Base-by-base conservation (phyloP, 1,284 basidiomycete genomes). In the Cutaneotrichosporon cavernicola region DNA sequence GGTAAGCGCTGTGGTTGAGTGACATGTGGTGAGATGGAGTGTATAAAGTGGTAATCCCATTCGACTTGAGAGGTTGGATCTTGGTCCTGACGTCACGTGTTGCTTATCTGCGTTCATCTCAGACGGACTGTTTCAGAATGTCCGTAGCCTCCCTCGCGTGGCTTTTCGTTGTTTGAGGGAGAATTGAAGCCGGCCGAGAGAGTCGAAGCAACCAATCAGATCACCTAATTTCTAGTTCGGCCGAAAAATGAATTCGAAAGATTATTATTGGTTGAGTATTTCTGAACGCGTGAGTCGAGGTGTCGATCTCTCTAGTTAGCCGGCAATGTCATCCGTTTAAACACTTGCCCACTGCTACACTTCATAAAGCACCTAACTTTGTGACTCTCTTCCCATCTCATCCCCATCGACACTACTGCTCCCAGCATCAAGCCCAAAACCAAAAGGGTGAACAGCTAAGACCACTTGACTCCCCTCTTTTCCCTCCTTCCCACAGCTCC, bases 1-100 rank as follows among this genome's bases (percentile, higher is more conserved):
- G 60, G 56, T 56, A 65, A 10, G 51, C 60, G 6, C 26, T n/a
- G 57, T 40, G 50, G 52, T 62, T 60, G 56, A 65, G 30, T 8
- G 22, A 10, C 22, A 30, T 51, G 26, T 26, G 50, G 30, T 47
- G n/a, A 5, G 38, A 47, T 47, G 46, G 50, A 51, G 26, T 26
- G 26, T 26, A 26, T 26, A 26, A 26, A 26, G 26, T 26, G 26
- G 26, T 3, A 3, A 26, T 26, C 26, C 26, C 26, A 26, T 26
- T 26, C 3, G 26, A 26, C 26, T 26, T 3, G 3, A 26, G 26
- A 26, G 26, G 26, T 26, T 26, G 3, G 26, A 26, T 26, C 26
- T 26, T 26, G 3, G 26, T 26, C 26, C 26, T 26, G 26, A 26
- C 26, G 26, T 26, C 26, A 26, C 43, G 7, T 16, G 13, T 7